Evolutionary conservation across 2,329 filamentous ascomycete genomes (phyloP), one percentile per base, ranked within the genome.

Genomic region (Mariannaea elegans): DNA sequence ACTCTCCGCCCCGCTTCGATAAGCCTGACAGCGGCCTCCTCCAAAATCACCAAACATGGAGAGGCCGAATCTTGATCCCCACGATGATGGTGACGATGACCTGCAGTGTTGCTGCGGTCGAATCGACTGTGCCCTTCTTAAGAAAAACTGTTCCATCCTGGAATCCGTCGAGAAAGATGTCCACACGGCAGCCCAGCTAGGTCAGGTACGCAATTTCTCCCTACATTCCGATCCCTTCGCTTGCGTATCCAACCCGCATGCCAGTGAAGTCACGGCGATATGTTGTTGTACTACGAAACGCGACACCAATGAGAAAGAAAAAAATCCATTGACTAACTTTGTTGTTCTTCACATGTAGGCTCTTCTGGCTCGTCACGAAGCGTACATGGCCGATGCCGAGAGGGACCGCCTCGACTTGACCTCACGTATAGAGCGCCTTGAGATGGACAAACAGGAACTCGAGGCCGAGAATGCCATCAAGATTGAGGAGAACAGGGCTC

Each of bases 311-410:
- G 14, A 36, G 7, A 36, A 36, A 36, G 12, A 14, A 24, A 27
- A 27, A 24, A 44, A 27, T 7, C 13, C 16, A 24, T 42, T 41
- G 84, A 80, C 90, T 96, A 78, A 96, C 88, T 52, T 91, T 87
- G 63, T 45, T 42, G 78, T 29, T 81, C 23, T 29, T 46, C 27
- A 4, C 53, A 77, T 90, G 59, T 88, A 98, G 95, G 93, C 93
- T 61, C 84, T 99, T 56, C 87, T 99, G 39, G 88, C 90, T 65
- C 90, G 94, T 71, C 94, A 99, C 85, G 94, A 98, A 81, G 88
- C 91, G 60, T 97, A 97, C 78, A 94, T 97, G 84, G 90, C 90
- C 68, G 93, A 97, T 76, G 93, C 94, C 60, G 93, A 97, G 81
- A 87, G 88, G 68, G 93, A 97, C 75, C 91, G 94, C 61, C 80